Evolutionary conservation across 495 filamentous ascomycete species (phyloP), one percentile per base, ranked within the genome.

Genomic region (Parmelia sp.): DNA sequence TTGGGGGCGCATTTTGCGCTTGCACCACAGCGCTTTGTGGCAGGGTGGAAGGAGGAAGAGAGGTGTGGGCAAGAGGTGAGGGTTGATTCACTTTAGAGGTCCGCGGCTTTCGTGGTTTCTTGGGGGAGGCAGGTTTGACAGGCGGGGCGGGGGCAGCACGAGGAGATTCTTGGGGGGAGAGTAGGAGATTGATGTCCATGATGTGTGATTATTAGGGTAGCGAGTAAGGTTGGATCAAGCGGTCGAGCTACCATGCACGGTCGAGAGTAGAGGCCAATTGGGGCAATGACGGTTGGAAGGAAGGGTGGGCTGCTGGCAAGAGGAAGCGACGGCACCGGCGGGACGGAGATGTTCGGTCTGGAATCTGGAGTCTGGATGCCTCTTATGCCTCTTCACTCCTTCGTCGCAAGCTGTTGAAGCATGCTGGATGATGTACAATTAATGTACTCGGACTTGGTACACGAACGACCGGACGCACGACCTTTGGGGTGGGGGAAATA

Each of bases 171-270:
- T 86, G 81, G 51, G 87, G 85, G 65, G 87, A 89, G 66, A 90
- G 82, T 55, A 90, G 81, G 36, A 83, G 86, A 75, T 80, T 86
- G 78, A 90, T 90, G 70, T 90, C 86, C 87, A 90, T 90, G 39
- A n/a, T n/a, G n/a, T n/a, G n/a, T n/a, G n/a, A 27, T 61, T 44
- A 44, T 36, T 25, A 47, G 44, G 39, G 60, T 51, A 33, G 45
- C 21, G 14, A 36, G 60, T 53, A 53, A 53, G 29, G n/a, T 40
- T 55, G 62, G 56, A 53, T 51, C 37, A 57, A 63, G 14, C 37
- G 56, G 40, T 21, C 36, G 45, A 63, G 25, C 19, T 35, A 8
- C 37, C 23, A 55, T 57, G 61, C 61, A 56, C 61, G 55, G 42
- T 42, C 45, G 61, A 19, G 7, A 33, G 51, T 55, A 39, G 42